These are phyloP conservation scores for Yarrowia porcina DNA, from an alignment of 805 yeast genomes.

Conservation along the genomic window DNA sequence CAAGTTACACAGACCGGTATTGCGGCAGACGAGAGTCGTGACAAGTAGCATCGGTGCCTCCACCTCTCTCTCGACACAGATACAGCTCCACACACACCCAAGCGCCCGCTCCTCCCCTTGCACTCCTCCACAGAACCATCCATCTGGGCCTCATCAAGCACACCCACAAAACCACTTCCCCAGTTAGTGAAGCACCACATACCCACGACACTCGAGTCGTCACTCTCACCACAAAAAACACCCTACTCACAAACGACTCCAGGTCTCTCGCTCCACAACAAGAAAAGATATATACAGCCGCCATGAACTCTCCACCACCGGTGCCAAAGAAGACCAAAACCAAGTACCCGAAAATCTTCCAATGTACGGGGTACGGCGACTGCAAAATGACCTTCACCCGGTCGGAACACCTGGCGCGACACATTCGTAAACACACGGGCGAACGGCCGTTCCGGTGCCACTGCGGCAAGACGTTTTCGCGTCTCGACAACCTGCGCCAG, in stretches of 20 bases:
- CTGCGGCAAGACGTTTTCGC: constrained; percentile 69
- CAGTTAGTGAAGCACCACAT: not conserved
- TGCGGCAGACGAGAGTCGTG: constrained; percentile 12
- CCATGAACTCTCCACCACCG: constrained; percentile 26
- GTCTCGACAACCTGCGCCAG: constrained; percentile 85
- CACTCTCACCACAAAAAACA: too few relatives aligned
- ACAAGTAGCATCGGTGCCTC: not conserved
- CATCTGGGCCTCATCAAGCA: not conserved
- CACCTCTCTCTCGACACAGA: not conserved
- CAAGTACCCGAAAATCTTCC: constrained; percentile 54
- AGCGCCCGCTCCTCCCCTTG: too few relatives aligned
- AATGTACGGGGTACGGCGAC: constrained; percentile 80
- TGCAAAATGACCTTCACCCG: constrained; percentile 87
- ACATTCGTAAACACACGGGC: constrained; percentile 90
- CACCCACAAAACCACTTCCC: not conserved
- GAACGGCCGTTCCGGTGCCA: constrained; percentile 90
- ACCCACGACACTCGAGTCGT: not conserved
- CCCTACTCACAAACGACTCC: too few relatives aligned
- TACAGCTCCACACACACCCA: too few relatives aligned
- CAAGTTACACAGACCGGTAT: constrained; percentile 14
- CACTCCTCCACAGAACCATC: too few relatives aligned
- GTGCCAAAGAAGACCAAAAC: constrained; percentile 31
- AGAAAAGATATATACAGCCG: too few relatives aligned
- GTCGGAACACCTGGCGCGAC: constrained; percentile 89
- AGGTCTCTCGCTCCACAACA: too few relatives aligned